These are phyloP conservation scores for Talaromyces sp. DNA, from an alignment of 2,329 filamentous ascomycete genomes.

Conservation along the genomic window DNA sequence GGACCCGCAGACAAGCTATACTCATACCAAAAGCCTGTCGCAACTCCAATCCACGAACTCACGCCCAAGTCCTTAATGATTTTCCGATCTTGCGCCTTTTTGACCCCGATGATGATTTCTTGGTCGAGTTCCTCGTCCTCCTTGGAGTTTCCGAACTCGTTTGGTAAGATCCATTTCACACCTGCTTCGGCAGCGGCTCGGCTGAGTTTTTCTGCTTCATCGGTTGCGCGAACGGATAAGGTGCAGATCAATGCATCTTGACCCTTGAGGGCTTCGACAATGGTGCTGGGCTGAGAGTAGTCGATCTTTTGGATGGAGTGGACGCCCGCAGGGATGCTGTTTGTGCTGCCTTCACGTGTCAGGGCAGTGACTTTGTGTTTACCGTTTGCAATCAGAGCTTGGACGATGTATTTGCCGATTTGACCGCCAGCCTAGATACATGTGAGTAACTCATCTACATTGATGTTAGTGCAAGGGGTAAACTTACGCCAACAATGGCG, in stretches of 20 bases:
- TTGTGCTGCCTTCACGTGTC: slow-evolving; percentile 44
- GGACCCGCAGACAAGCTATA: slow-evolving; percentile 43
- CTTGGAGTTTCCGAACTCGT: slow-evolving; percentile 38
- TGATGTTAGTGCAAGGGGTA: neutral
- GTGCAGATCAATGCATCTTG: slow-evolving; percentile 59
- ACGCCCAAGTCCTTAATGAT: slow-evolving; percentile 41
- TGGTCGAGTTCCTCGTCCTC: slow-evolving; percentile 30
- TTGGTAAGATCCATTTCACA: slow-evolving; percentile 56
- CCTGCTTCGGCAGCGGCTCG: slow-evolving; percentile 55
- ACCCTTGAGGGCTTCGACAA: slow-evolving; percentile 51
- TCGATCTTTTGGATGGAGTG: slow-evolving; percentile 43
- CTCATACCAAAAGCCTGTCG: slow-evolving; percentile 54
- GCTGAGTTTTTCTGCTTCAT: slow-evolving; percentile 48
- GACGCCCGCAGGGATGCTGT: slow-evolving; percentile 46
- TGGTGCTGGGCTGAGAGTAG: slow-evolving; percentile 46
- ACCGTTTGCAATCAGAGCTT: slow-evolving; percentile 43
- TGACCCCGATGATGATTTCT: slow-evolving; percentile 34
- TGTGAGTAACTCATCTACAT: neutral
- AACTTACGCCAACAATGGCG: slow-evolving; percentile 39
- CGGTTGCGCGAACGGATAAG: slow-evolving; percentile 43
- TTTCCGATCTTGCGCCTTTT: slow-evolving; percentile 14
- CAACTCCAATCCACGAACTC: slow-evolving; percentile 44
- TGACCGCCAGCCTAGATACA: slow-evolving; percentile 33
- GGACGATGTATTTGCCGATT: slow-evolving; percentile 28
- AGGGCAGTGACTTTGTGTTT: slow-evolving; percentile 54